Percentiles rank a stretch among this genome's conserved stretches.
Conservation (phyloP, 1,284 basidiomycete species). For the Mycena citricolor region DNA sequence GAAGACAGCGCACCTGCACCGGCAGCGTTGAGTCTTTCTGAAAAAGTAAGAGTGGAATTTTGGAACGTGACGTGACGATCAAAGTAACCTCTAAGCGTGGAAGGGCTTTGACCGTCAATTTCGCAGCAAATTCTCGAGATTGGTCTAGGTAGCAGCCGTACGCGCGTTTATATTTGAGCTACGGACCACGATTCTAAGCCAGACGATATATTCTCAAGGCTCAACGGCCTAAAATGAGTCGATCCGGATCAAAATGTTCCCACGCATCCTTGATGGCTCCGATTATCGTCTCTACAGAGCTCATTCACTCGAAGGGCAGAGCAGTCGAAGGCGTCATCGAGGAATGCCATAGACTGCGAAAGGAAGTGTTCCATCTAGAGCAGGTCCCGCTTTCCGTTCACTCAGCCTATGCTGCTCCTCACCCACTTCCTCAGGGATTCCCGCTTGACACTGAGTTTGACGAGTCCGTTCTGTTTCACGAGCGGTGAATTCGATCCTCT, state of each 20-base stretch:
- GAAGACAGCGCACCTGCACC: too few species aligned
- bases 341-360: constrained; percentile 16
- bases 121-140: too few species aligned
- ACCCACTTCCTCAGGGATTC: constrained; percentile 40
- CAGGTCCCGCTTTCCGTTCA: constrained; percentile 34
- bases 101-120: too few species aligned
- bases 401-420: background rate
- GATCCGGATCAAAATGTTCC: background rate
- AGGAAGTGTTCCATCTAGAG: constrained; percentile 64
- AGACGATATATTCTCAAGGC: too few species aligned
- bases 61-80: too few species aligned
- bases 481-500: constrained; percentile 3
- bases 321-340: constrained; percentile 40
- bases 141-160: too few species aligned
- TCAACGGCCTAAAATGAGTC: too few species aligned
- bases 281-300: constrained; percentile 45
- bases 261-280: constrained; percentile 8
- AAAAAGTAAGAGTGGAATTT: too few species aligned
- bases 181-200: too few species aligned
- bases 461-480: constrained; percentile 45
- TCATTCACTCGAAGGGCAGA: constrained; percentile 34
- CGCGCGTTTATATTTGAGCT: too few species aligned
- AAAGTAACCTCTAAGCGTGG: too few species aligned
- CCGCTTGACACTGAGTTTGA: constrained; percentile 71
- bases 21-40: too few species aligned